These are phyloP conservation scores for Thalassiosira hispida DNA, from an alignment of 352 stramenopile genomes.

Conservation along the genomic window DNA sequence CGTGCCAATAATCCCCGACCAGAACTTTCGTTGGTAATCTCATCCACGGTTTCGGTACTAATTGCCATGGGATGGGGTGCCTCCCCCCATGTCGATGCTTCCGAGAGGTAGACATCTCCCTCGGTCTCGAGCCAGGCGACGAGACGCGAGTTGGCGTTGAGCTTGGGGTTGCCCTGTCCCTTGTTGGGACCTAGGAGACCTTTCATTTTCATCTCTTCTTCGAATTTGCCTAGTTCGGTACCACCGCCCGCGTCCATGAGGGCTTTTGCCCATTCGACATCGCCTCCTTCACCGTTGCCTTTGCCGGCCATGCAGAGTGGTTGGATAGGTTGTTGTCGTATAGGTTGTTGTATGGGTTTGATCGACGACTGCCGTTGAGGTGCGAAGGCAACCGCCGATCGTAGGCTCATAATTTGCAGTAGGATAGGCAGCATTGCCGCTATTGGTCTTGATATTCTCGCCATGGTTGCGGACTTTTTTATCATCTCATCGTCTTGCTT, in stretches of 20 bases:
- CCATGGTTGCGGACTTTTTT: background rate
- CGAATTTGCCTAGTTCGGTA: constrained; percentile 71
- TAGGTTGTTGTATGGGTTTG: background rate
- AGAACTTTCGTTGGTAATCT: constrained; percentile 84
- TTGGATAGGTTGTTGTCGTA: background rate
- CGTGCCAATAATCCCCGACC: constrained; percentile 80
- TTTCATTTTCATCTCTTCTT: constrained; percentile 84
- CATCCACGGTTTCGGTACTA: constrained; percentile 82
- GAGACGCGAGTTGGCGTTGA: constrained; percentile 75
- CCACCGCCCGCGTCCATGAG: constrained; percentile 75
- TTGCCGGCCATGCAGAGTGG: constrained; percentile 39
- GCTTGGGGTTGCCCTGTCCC: constrained; percentile 61
- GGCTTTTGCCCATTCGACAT: constrained; percentile 70
- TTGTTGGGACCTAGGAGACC: constrained; percentile 62
- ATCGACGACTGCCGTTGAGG: background rate
- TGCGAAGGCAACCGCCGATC: constrained; percentile 21
- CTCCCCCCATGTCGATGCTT: constrained; percentile 80
- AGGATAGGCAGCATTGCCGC: constrained; percentile 13
- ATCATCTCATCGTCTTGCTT: too few relatives aligned
- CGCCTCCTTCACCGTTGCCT: constrained; percentile 42
- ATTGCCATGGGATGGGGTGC: constrained; percentile 85
- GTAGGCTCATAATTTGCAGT: constrained; percentile 5
- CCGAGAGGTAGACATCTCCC: constrained; percentile 78
- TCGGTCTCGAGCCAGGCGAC: constrained; percentile 78
- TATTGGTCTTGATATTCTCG: background rate